phyloP scores from a whole-genome alignment of 257 asterid species.

The Buddleja alternifolia region DNA sequence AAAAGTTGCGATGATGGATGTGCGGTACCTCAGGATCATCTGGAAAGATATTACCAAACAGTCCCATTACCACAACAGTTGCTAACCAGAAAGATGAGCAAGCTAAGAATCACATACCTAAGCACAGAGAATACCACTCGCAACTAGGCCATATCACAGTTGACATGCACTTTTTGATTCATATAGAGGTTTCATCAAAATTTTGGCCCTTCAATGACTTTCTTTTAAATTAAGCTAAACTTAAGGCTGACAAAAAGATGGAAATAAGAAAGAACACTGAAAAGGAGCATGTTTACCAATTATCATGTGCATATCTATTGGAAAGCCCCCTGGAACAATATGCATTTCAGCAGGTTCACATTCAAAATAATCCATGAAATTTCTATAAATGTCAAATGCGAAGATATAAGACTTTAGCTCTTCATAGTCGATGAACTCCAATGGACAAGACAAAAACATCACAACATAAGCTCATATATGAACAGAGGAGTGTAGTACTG shows the following conservation, averaged over 20 bases:
- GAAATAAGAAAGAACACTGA: not conserved
- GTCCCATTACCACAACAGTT: slow-evolving; percentile 21
- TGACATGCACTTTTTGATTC: not conserved
- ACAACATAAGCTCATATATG: not conserved
- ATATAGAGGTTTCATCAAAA: slow-evolving; percentile 3
- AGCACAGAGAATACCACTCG: not conserved
- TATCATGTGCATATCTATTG: not conserved
- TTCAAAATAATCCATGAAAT: not conserved
- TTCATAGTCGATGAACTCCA: not conserved
- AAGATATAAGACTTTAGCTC: not conserved
- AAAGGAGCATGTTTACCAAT: not conserved
- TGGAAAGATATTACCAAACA: slow-evolving; percentile 40
- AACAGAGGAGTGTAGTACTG: not conserved
- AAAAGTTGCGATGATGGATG: slow-evolving; percentile 79
- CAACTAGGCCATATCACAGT: not conserved
- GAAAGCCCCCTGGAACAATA: not conserved
- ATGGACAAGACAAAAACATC: not conserved
- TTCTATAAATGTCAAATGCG: not conserved
- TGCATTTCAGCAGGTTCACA: not conserved
- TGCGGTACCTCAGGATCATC: slow-evolving; percentile 86
- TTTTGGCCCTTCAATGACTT: not conserved
- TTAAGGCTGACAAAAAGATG: not conserved
- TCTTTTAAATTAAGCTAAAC: not conserved
- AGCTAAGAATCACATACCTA: slow-evolving; percentile 13
- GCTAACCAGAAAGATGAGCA: slow-evolving; percentile 26